Evolutionary conservation across 1,139 yeast species (phyloP), one percentile per base, ranked within the genome.

Genomic region (Hanseniaspora uvarum): DNA sequence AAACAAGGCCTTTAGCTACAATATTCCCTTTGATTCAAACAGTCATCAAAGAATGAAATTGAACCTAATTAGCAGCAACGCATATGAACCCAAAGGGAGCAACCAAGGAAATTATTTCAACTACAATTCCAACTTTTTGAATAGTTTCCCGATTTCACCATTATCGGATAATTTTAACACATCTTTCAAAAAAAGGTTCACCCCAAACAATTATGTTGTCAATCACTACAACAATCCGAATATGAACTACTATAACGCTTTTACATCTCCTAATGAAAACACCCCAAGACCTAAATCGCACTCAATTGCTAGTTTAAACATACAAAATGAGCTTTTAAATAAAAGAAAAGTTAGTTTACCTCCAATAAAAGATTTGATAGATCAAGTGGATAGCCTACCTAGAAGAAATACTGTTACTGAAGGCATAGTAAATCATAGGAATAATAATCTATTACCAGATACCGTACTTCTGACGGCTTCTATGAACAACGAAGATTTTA

Each of bases 301-400:
- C 1, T 41, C 43, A 2, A 14, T 39, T n/a, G 43, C 43, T 4
- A n/a, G 12, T 12, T 7, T 39, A 5, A 39, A 19, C 19, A n/a
- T 16, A n/a, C 43, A 39, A 5, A 26, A 12, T 10, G 45, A 33
- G 3, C 7, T 30, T 2, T 5, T 38, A 31, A 21, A 47, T 16
- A 38, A 38, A 18, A 30, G 28, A 14, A 40, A 41, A 34, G 30
- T 49, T 3, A 14, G 28, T 19, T 18, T 49, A 11, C 53, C 53
- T 3, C 23, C 53, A 5, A 49, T 49, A 4, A 49, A 49, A 33
- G 26, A 11, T 8, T 12, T 49, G 6, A 8, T 49, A 3, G 36
- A 40, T 1, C 23, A 48, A 21, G 24, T 40, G 3, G 46, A 48
- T 31, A 18, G 23, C n/a, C 23, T 11, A 26, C 33, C 21, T 12